Evolutionary conservation across 2,329 filamentous ascomycete species (phyloP).

Genomic region (Albifimbria verrucaria): DNA sequence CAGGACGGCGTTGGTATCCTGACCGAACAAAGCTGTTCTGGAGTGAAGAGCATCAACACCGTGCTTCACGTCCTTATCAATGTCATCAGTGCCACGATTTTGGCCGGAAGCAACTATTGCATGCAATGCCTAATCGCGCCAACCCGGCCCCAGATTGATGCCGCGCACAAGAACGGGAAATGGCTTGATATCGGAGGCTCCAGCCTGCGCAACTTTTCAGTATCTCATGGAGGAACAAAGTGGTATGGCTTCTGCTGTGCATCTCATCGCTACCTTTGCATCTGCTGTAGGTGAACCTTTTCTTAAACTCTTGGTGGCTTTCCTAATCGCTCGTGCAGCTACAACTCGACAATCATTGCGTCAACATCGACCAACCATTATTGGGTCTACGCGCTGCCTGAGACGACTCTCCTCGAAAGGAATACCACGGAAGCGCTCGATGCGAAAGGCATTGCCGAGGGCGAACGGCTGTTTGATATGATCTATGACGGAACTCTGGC

Average conservation of each 20-base stretch:
- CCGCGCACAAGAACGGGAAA: slow-evolving; percentile 4
- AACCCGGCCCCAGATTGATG: slow-evolving; percentile 25
- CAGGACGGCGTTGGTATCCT: not conserved
- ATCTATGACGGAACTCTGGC: too few species aligned
- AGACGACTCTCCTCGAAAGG: not conserved
- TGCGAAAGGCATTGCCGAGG: not conserved
- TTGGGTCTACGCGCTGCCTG: not conserved
- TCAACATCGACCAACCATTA: not conserved
- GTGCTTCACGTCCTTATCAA: slow-evolving; percentile 10
- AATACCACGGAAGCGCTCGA: not conserved
- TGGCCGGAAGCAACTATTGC: slow-evolving; percentile 27
- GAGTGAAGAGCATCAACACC: slow-evolving; percentile 2
- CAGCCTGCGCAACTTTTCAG: slow-evolving; percentile 10
- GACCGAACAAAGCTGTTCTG: not conserved
- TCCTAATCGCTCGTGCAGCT: not conserved
- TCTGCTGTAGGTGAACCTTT: not conserved
- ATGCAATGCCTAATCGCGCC: slow-evolving; percentile 31
- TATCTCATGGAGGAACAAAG: not conserved
- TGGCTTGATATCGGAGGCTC: slow-evolving; percentile 18
- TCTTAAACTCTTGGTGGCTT: not conserved
- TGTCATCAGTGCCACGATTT: slow-evolving; percentile 9
- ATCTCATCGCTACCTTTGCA: not conserved
- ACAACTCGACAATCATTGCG: not conserved
- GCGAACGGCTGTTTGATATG: too few species aligned
- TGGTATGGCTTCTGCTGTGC: not conserved